Conservation (phyloP, 805 yeast species). For the Schizosaccharomyces lindneri region DNA sequence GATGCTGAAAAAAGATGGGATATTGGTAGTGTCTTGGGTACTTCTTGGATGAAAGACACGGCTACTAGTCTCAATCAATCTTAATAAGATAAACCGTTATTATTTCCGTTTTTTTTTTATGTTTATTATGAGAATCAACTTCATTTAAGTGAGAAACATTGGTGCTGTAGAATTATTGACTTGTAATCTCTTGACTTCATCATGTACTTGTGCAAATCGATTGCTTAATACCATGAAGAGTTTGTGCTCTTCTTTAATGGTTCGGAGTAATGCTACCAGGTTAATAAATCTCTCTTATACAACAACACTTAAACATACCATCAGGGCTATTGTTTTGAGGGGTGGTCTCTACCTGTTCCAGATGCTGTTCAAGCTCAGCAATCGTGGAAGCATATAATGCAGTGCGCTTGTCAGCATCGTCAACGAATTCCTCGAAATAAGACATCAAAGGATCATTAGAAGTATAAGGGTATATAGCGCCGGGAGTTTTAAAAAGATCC, state of each 20-base stretch:
- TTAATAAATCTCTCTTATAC: not conserved
- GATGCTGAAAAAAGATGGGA: conserved; percentile 32
- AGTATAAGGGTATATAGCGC: conserved; percentile 8
- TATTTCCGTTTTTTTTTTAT: not conserved
- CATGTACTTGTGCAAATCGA: conserved; percentile 43
- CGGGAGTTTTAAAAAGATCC: conserved; percentile 2
- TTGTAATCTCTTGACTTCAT: conserved; percentile 14
- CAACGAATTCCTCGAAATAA: conserved; percentile 23
- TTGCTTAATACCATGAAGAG: conserved; percentile 49
- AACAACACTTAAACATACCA: not conserved
- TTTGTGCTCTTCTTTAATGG: conserved; percentile 30
- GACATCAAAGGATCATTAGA: conserved; percentile 22
- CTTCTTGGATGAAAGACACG: conserved; percentile 26
- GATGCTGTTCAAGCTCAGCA: conserved; percentile 24
- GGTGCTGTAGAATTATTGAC: conserved; percentile 1
- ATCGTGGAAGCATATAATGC: conserved; percentile 24
- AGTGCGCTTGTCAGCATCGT: conserved; percentile 21
- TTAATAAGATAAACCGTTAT: no score
- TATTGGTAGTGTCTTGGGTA: conserved; percentile 29
- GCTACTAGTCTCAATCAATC: no score
- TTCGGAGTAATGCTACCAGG: conserved; percentile 7
- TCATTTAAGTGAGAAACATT: not conserved
- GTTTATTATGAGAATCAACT: not conserved
- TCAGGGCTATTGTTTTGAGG: not conserved
- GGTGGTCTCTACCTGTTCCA: conserved; percentile 18